Conservation (phyloP, 352 stramenopile species). For the Phytophthora sojae region DNA sequence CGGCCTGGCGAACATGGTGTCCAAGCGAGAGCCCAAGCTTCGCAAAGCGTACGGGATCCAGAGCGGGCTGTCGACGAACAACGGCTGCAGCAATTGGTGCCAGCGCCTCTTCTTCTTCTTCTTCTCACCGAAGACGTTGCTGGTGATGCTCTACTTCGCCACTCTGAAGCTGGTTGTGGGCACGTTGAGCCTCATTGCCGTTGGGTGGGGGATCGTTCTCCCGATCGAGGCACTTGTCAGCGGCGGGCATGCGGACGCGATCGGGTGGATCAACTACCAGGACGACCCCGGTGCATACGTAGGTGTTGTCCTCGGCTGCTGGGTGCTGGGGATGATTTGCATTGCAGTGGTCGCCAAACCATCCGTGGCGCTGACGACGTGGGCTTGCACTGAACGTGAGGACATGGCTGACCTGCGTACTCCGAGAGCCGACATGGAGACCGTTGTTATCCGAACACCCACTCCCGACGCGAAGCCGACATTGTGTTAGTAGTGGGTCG, state of each 20-base stretch:
- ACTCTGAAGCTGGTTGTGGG: conserved; percentile 54
- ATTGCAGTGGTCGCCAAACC: conserved; percentile 23
- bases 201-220: conserved; percentile 32
- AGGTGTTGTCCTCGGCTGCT: conserved; percentile 9
- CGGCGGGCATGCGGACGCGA: conserved; percentile 17
- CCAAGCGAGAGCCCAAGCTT: conserved; percentile 15
- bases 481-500: not conserved
- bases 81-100: conserved; percentile 20
- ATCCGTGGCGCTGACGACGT: conserved; percentile 23
- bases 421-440: conserved; percentile 8
- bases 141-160: conserved; percentile 53
- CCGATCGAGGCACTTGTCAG: conserved; percentile 46
- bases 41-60: conserved; percentile 30
- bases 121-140: conserved; percentile 37
- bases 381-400: conserved; percentile 26
- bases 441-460: conserved; percentile 15
- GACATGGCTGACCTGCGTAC: not conserved
- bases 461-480: conserved; percentile 7
- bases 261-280: conserved; percentile 32
- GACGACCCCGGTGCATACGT: conserved; percentile 23
- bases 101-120: conserved; percentile 34
- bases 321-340: conserved; percentile 18
- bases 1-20: conserved; percentile 37
- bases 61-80: conserved; percentile 35
- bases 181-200: conserved; percentile 39